These are phyloP conservation scores for Aspergillus novoparasiticus DNA, from an alignment of 2,329 filamentous ascomycete species.

Conservation along the genomic window DNA sequence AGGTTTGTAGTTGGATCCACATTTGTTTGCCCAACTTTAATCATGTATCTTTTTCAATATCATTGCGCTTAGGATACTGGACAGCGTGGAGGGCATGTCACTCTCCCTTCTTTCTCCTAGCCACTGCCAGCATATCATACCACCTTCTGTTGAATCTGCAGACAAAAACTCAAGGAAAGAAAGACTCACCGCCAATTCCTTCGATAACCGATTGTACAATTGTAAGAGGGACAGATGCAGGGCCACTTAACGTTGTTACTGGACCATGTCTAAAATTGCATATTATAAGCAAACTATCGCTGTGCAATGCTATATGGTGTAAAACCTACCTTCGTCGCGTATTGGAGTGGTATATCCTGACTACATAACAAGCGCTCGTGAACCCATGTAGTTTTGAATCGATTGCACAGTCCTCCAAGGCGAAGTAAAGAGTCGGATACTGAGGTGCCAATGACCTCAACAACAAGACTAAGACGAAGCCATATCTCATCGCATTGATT, in stretches of 20 bases:
- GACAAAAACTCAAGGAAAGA: neutral
- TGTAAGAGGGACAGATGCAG: neutral
- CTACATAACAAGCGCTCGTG: neutral
- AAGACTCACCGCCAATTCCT: slow-evolving; percentile 1
- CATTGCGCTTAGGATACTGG: neutral
- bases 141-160: neutral
- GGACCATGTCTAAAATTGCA: neutral
- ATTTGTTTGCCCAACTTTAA: slow-evolving; percentile 1
- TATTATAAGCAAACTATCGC: neutral
- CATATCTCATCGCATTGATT: neutral
- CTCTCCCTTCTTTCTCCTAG: neutral
- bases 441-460: neutral
- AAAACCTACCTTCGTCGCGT: neutral
- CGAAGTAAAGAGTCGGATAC: neutral
- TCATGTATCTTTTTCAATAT: neutral
- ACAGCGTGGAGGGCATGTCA: neutral
- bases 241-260: neutral
- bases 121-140: neutral
- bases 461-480: neutral
- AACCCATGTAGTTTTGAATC: neutral
- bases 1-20: slow-evolving; percentile 15
- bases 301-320: neutral
- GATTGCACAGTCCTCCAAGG: neutral
- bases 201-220: neutral
- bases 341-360: neutral